A percentile compares a stretch with the other conserved stretches of the same genome.
Evolutionary conservation across 352 stramenopile species (phyloP).

Genomic region (Phytophthora boehmeriae): DNA sequence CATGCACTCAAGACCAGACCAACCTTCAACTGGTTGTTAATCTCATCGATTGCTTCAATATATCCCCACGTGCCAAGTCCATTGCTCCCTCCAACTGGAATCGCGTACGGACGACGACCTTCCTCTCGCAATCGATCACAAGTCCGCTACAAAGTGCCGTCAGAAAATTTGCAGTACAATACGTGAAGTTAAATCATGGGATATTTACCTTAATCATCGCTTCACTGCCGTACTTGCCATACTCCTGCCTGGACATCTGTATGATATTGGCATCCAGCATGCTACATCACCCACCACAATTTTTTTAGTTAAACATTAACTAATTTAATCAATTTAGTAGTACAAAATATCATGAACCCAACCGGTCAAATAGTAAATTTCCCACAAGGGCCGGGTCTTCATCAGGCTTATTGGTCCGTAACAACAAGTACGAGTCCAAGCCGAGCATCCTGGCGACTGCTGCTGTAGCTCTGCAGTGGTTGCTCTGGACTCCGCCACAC

Average conservation of each 20-base stretch:
- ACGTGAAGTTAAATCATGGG: neutral
- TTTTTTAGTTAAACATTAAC: neutral
- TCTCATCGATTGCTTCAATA: constrained; percentile 91
- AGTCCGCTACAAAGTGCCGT: constrained; percentile 37
- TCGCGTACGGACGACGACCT: constrained; percentile 75
- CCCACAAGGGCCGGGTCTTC: constrained; percentile 72
- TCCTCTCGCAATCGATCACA: constrained; percentile 64
- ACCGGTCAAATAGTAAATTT: constrained; percentile 83
- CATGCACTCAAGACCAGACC: constrained; percentile 1
- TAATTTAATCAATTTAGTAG: neutral
- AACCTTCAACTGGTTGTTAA: constrained; percentile 76
- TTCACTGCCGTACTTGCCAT: constrained; percentile 77
- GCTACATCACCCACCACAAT: constrained; percentile 27
- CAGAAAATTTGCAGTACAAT: neutral
- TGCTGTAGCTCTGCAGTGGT: constrained; percentile 92
- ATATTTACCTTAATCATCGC: constrained; percentile 76
- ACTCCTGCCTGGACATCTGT: constrained; percentile 83
- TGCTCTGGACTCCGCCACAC: constrained; percentile 93
- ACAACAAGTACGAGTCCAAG: constrained; percentile 91
- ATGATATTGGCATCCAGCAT: constrained; percentile 78
- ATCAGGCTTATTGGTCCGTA: constrained; percentile 82
- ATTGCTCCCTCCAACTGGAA: constrained; percentile 92
- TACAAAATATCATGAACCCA: neutral
- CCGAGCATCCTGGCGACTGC: constrained; percentile 88
- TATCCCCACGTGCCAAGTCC: constrained; percentile 94